These are phyloP conservation scores for Vishniacozyma victoriae DNA, from an alignment of 768 basidiomycete species.

Conservation along the genomic window DNA sequence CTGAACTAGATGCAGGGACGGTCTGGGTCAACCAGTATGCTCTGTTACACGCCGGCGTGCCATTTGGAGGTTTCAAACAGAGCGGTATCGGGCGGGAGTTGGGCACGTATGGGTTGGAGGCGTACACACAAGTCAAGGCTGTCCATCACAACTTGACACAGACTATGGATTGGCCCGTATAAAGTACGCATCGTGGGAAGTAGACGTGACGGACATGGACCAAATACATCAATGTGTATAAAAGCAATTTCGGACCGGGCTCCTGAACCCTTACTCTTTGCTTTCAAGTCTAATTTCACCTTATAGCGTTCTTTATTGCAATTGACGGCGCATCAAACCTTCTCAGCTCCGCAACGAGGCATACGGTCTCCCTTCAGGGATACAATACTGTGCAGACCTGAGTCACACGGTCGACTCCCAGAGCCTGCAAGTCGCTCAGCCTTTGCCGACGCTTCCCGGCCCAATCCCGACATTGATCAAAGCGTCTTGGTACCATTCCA, in stretches of 20 bases:
- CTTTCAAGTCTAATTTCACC: neutral
- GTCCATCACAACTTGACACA: conserved; percentile 58
- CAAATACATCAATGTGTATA: neutral
- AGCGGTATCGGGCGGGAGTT: conserved; percentile 72
- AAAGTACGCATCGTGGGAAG: neutral
- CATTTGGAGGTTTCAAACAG: conserved; percentile 80
- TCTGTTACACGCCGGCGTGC: conserved; percentile 67
- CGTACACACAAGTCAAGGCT: conserved; percentile 62
- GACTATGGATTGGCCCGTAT: conserved; percentile 8
- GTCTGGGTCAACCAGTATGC: conserved; percentile 74
- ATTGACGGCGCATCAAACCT: neutral
- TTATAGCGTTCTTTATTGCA: neutral
- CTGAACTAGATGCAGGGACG: conserved; percentile 69
- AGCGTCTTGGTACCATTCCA: neutral
- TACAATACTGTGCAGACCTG: neutral
- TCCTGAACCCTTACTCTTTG: neutral
- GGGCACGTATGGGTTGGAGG: conserved; percentile 63
- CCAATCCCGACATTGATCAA: neutral
- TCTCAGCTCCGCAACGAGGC: neutral
- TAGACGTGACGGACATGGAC: neutral
- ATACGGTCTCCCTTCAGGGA: neutral
- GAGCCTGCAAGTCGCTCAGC: neutral
- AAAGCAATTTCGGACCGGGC: too few species aligned
- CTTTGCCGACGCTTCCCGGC: neutral
- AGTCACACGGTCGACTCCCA: neutral